Evolutionary conservation across 768 basidiomycete species (phyloP), one percentile per base, ranked within the genome.

Genomic region (Harrya chromipes): DNA sequence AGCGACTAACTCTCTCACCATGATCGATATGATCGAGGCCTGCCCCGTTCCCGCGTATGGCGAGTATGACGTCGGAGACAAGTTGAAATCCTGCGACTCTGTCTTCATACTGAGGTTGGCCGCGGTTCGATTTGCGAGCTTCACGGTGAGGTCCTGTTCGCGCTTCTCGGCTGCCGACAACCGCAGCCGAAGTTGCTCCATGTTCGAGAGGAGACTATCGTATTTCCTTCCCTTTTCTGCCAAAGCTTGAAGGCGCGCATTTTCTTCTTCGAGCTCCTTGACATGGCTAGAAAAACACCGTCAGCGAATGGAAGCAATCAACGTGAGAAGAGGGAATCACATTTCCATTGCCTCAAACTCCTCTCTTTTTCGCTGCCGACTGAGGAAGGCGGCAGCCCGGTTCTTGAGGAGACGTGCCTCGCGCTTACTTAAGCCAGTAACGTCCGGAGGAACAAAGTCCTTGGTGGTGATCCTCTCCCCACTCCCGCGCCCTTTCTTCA

Each of bases 381-480:
- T 87, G 64, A 94, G 84, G 74, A 94, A 94, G 50, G 91, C 91
- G 11, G 91, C 91, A 12, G 91, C 91, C 49, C 91, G 80, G 72
- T 94, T 94, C 77, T 94, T 94, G 49, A 94, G 87, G 9, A 94
- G 79, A 45, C 91, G 83, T 52, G 91, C 91, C 71, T 94, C 91
- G 43, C 91, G 88, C 70, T 94, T 94, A 76, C 78, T 84, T 51
- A 94, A 78, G 43, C 92, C 92, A 51, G 83, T 80, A 51, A 93
- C 90, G 65, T 94, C 90, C 42, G 91, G 91, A 11, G 90, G 90
- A 17, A 94, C 66, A 61, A 93, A 94, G 66, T 92, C 90, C 70
- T 87, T 90, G 67, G 80, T 85, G 31, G 72, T 77, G 58, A 80
- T 71, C 51, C 78, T 70, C 43, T 76, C 75, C 31, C 72, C 77